Evolutionary conservation across 176 grass and related monocot genomes (phyloP), one percentile per base, ranked within the genome.

Genomic region (Microstegium vimineum): DNA sequence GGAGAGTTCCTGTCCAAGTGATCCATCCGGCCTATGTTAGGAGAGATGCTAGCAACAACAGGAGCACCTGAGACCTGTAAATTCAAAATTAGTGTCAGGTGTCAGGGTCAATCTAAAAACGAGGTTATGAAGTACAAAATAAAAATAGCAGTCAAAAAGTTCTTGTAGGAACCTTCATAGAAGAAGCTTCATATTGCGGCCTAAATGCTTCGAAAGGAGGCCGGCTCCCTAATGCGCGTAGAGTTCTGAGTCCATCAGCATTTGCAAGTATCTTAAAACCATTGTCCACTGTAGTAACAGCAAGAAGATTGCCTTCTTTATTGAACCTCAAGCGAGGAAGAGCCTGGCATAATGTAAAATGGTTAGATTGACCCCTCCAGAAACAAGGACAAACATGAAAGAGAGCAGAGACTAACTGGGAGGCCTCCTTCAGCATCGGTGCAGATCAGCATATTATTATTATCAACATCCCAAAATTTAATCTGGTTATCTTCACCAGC

Each of bases 401-500:
- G 20, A 52, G 65, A 79, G 84, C 32, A 73, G 46, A 81, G 31
- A 94, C 91, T 94, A 51, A 99, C 97, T 36, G 93, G 91, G 8
- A 99, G 83, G 73, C 89, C 83, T 75, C 97, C 93, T 0, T 99
- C 97, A 62, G 93, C 97, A 8, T 95, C 97, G 33, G 77, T 93
- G 73, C 40, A 90, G 54, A 80, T 90, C 56, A 99, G 77, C 89
- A 99, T 88, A 86, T 90, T 99, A 69, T 78, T 83, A 73, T 69
- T 95, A 81, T 99, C 93, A 10, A 99, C 89, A 81, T 95, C 89
- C 97, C 97, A 99, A 56, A 96, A 96, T 69, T 99, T 99, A 71
- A 99, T 99, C 77, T 91, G 85, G 81, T 87, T 87, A 84, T 99
- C 93, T 87, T 99, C 97, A 22, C 97, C 97, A 84, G 93, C 97